A percentile compares a stretch with the other conserved stretches of the same genome.
Conservation (phyloP, 1,284 basidiomycete genomes). For the Porodaedalea pini region DNA sequence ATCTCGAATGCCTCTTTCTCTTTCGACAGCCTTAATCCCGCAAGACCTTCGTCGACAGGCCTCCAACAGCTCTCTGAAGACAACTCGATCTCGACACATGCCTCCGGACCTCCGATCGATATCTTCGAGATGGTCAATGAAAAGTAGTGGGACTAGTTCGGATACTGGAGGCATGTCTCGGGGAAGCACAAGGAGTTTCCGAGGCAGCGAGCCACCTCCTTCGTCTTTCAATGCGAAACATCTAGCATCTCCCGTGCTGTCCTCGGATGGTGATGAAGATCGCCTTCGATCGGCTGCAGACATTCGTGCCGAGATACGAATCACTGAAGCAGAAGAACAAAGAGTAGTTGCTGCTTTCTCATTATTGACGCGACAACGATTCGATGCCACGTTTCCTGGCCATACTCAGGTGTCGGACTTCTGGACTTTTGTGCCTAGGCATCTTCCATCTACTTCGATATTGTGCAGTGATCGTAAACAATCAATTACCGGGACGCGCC, state of each 20-base stretch:
- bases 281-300: conserved; percentile 53
- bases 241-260: background rate
- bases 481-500: background rate
- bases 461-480: no score
- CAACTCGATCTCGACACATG: conserved; percentile 2
- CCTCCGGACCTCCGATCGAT: conserved; percentile 12
- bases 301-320: conserved; percentile 60
- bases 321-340: conserved; percentile 63
- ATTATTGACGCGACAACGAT: conserved; percentile 48
- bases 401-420: conserved; percentile 25
- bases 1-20: background rate
- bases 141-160: background rate
- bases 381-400: conserved; percentile 24
- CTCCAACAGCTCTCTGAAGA: conserved; percentile 48
- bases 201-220: conserved; percentile 10
- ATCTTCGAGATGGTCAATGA: conserved; percentile 5
- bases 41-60: conserved; percentile 31
- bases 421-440: conserved; percentile 31
- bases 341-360: conserved; percentile 71
- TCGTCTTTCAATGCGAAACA: conserved; percentile 15
- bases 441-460: background rate
- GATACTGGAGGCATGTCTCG: conserved; percentile 9
- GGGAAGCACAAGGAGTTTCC: conserved; percentile 7
- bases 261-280: conserved; percentile 41
- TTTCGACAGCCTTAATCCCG: conserved; percentile 29